Base-by-base conservation (phyloP, 2,329 filamentous ascomycete genomes). In the Fusarium armeniacum region DNA sequence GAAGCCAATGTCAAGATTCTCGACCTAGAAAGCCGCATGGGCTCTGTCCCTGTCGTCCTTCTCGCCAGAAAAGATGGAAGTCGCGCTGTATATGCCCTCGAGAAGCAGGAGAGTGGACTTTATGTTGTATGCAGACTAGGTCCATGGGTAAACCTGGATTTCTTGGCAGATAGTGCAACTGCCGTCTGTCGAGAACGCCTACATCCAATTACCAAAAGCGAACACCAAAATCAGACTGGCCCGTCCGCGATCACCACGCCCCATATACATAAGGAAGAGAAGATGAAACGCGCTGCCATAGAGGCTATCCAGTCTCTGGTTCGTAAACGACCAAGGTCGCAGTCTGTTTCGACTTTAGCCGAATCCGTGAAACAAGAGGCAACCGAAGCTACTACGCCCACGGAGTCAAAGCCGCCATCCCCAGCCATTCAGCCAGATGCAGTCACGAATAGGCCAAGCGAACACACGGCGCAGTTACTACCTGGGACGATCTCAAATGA, bases 101-200 rank as follows among this genome's bases (percentile, higher is more conserved):
- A 94, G 80, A 84, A 87, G 26, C 87, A 92, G 36, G 81, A 83
- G 18, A 78, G 81, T 47, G 85, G 85, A 1, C 81, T 91, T 5
- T 94, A 92, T 76, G 86, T 87, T 13, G 76, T 93, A 28, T 94
- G 90, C 77, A 89, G 87, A 72, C 81, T 96, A 44, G 90, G 88
- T 3, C 78, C 82, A 22, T 93, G 91, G 90, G 84, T 92, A 24
- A 86, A 89, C 65, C 76, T 91, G 53, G 83, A 85, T 36, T 80
- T 83, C 9, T 80, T 94, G 30, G 79, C 80, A 26, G 76, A 78
- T 13, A 77, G 82, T 40, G 86, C 88, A 40, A 87, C 85, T 0
- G 77, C 75, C 6, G 51, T 78, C 30, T 78, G 73, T 45, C 73
- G 65, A 26, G 74, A 80, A 13, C 78, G 79, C 13, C 56, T 81